These are phyloP conservation scores for Ascochyta viciae-villosae DNA, from an alignment of 2,329 filamentous ascomycete genomes.

Conservation along the genomic window DNA sequence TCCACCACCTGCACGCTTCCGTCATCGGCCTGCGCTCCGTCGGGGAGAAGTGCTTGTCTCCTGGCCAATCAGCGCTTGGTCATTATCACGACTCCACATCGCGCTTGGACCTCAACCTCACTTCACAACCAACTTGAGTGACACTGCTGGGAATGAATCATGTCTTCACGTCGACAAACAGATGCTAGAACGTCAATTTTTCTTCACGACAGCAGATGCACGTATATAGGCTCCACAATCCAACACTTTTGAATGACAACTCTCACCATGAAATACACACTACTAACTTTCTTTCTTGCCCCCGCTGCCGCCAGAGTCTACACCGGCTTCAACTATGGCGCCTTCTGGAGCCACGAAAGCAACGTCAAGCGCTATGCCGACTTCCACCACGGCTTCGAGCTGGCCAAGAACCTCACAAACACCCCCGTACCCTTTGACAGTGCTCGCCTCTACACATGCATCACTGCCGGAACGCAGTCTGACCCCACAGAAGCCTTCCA, in stretches of 20 bases:
- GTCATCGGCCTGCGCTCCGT: conserved; percentile 11
- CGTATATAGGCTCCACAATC: background rate
- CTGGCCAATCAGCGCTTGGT: conserved; percentile 29
- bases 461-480: conserved; percentile 51
- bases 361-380: conserved; percentile 32
- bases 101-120: no score
- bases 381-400: conserved; percentile 31
- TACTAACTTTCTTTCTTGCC: conserved; percentile 5
- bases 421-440: conserved; percentile 66
- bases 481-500: conserved; percentile 62
- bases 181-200: background rate
- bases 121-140: background rate
- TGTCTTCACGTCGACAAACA: no score
- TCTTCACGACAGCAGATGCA: background rate
- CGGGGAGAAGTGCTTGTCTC: conserved; percentile 29
- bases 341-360: conserved; percentile 27
- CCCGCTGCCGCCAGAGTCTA: conserved; percentile 25
- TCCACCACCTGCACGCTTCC: conserved; percentile 1
- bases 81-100: background rate
- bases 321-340: conserved; percentile 40
- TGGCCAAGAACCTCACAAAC: conserved; percentile 29
- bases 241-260: no score
- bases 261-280: background rate
- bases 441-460: conserved; percentile 75
- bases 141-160: background rate